These are phyloP conservation scores for Nasturtium officinale DNA, from an alignment of 345 rosid species.

Conservation along the genomic window DNA sequence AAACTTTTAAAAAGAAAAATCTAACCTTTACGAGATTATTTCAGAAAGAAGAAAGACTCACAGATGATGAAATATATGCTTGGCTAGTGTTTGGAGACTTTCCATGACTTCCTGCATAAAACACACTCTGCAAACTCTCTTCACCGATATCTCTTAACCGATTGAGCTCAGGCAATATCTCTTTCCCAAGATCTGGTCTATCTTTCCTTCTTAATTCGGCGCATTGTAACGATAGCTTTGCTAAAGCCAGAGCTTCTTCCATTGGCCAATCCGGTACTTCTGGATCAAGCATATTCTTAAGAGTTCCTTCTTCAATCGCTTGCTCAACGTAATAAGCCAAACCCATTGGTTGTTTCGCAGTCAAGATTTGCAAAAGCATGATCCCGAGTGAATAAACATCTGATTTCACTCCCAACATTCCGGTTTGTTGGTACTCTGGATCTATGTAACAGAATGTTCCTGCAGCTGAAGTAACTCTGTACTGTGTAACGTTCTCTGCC, in stretches of 20 bases:
- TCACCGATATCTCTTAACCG: conserved; percentile 68
- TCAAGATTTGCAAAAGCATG: conserved; percentile 76
- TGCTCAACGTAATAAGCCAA: conserved; percentile 60
- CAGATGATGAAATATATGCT: conserved; percentile 47
- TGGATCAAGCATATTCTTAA: conserved; percentile 68
- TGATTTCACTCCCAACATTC: conserved; percentile 89
- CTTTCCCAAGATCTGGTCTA: conserved; percentile 82
- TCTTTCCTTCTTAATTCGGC: conserved; percentile 89
- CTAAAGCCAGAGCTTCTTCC: conserved; percentile 61
- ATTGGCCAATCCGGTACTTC: conserved; percentile 78
- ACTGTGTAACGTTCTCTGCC: conserved; percentile 80
- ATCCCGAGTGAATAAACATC: conserved; percentile 87
- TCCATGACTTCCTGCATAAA: conserved; percentile 28
- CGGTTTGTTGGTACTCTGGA: conserved; percentile 96
- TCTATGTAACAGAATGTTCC: conserved; percentile 97
- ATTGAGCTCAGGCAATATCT: conserved; percentile 62
- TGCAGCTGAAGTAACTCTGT: conserved; percentile 75
- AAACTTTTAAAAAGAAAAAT: not conserved
- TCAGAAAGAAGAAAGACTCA: conserved; percentile 30
- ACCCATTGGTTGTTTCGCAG: conserved; percentile 86
- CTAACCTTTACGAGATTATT: not conserved
- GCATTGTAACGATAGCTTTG: conserved; percentile 64
- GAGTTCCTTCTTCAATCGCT: conserved; percentile 59
- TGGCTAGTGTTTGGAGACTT: conserved; percentile 46
- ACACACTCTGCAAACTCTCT: conserved; percentile 46